A percentile compares a stretch with the other conserved stretches of the same genome.
These are phyloP conservation scores for Cladosporium cucumerinum DNA, from an alignment of 2,329 filamentous ascomycete species.

Conservation along the genomic window DNA sequence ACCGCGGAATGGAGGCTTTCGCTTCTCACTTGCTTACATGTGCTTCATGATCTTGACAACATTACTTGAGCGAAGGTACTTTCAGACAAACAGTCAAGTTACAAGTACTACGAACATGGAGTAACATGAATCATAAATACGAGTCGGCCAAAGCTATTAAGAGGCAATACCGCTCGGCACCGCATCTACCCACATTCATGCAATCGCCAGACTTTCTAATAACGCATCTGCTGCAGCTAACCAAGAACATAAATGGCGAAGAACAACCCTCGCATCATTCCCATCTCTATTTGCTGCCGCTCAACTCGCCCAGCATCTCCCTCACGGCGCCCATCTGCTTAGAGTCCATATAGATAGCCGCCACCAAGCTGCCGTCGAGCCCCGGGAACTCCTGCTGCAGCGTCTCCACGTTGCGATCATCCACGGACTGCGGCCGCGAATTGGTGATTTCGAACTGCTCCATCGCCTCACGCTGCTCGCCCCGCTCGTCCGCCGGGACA, in stretches of 20 bases:
- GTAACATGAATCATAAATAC: neutral
- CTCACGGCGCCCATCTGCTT: constrained; percentile 42
- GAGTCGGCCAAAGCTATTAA: neutral
- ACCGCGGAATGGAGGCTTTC: neutral
- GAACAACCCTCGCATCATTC: neutral
- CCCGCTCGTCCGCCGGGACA: constrained; percentile 38
- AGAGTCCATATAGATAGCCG: constrained; percentile 45
- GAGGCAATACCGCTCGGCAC: neutral
- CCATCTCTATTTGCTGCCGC: constrained; percentile 10
- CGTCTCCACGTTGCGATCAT: constrained; percentile 42
- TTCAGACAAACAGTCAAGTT: neutral
- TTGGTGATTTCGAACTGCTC: constrained; percentile 46
- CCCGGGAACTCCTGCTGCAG: constrained; percentile 43
- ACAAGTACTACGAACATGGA: no score
- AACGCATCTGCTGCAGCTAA: neutral
- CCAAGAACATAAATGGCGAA: neutral
- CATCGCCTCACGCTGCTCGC: constrained; percentile 37
- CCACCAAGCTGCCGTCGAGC: constrained; percentile 45
- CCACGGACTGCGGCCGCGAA: constrained; percentile 33
- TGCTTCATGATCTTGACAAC: neutral
- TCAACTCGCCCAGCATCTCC: constrained; percentile 44
- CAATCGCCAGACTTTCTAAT: neutral
- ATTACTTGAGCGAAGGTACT: neutral
- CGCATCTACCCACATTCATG: neutral
- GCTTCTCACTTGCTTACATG: neutral